A percentile compares a stretch with the other conserved stretches of the same genome.
These are phyloP conservation scores for Immersiporthe knoxdaviesiana DNA, from an alignment of 2,329 filamentous ascomycete species.

Conservation along the genomic window DNA sequence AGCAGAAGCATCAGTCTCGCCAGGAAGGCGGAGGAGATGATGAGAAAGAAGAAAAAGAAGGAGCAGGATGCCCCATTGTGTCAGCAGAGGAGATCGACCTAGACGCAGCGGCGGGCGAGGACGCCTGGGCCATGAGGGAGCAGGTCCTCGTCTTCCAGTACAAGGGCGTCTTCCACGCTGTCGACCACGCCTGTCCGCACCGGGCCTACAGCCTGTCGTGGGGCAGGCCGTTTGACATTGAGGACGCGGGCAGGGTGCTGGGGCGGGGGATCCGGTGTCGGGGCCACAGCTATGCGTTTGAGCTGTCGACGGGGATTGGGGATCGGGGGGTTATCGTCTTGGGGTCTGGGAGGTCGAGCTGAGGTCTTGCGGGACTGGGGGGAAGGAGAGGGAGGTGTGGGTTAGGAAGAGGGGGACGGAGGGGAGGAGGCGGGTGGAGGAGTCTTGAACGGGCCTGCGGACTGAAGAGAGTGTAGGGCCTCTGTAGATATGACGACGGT, in stretches of 20 bases:
- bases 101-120: constrained; percentile 23
- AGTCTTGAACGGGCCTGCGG: not conserved
- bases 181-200: constrained; percentile 28
- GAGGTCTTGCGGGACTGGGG: not conserved
- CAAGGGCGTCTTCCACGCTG: constrained; percentile 26
- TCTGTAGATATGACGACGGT: not conserved
- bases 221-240: constrained; percentile 26
- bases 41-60: too few relatives aligned
- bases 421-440: not conserved
- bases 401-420: constrained; percentile 14
- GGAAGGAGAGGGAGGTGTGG: constrained; percentile 19
- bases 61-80: not conserved
- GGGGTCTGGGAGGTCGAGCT: constrained; percentile 26
- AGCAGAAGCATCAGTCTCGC: not conserved
- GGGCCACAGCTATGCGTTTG: constrained; percentile 26
- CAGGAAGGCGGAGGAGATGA: too few relatives aligned
- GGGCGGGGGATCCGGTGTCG: constrained; percentile 20
- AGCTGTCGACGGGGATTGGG: constrained; percentile 23
- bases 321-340: constrained; percentile 24
- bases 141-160: constrained; percentile 28
- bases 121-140: constrained; percentile 26
- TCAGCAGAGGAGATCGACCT: constrained; percentile 14
- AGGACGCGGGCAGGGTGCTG: constrained; percentile 19
- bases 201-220: constrained; percentile 24
- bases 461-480: not conserved